A percentile compares a stretch with the other conserved stretches of the same genome.
Conservation (phyloP, 2,329 filamentous ascomycete species). For the Fusarium xyrophilum region DNA sequence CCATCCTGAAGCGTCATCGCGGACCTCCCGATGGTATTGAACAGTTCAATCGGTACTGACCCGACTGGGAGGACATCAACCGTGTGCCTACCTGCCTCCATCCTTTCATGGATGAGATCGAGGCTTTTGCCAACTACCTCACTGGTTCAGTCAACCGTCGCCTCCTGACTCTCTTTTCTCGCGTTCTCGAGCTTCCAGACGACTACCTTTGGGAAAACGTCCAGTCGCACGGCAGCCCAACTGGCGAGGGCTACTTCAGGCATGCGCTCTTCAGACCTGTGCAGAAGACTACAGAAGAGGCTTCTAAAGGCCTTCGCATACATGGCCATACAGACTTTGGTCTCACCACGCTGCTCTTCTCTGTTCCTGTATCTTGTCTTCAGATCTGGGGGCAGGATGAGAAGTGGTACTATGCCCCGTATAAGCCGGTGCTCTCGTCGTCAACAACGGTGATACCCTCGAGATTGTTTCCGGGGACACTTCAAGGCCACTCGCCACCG, state of each 20-base stretch:
- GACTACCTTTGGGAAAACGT: constrained; percentile 35
- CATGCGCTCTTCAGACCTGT: constrained; percentile 31
- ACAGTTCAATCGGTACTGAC: constrained; percentile 61
- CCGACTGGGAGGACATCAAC: constrained; percentile 52
- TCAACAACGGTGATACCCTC: constrained; percentile 33
- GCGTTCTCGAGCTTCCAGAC: constrained; percentile 32
- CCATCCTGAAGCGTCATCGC: constrained; percentile 46
- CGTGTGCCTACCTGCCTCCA: constrained; percentile 56
- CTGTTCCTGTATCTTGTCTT: constrained; percentile 30
- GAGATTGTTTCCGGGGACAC: constrained; percentile 34
- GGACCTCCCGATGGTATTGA: constrained; percentile 58
- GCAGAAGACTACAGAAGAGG: constrained; percentile 26
- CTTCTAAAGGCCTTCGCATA: constrained; percentile 33
- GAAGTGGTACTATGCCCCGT: constrained; percentile 34
- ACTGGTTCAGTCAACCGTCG: constrained; percentile 32
- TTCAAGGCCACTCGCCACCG: constrained; percentile 34
- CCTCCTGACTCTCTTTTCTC: constrained; percentile 31
- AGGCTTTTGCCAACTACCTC: constrained; percentile 30
- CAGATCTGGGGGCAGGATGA: constrained; percentile 34
- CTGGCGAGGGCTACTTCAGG: constrained; percentile 33
- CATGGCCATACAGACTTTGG: constrained; percentile 32
- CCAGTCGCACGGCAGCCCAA: constrained; percentile 33
- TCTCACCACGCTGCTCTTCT: constrained; percentile 25
- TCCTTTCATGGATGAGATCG: constrained; percentile 36
- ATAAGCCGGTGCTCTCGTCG: constrained; percentile 31